Evolutionary conservation across 1,139 yeast species (phyloP), one percentile per base, ranked within the genome.

Genomic region (Pichia sp.): DNA sequence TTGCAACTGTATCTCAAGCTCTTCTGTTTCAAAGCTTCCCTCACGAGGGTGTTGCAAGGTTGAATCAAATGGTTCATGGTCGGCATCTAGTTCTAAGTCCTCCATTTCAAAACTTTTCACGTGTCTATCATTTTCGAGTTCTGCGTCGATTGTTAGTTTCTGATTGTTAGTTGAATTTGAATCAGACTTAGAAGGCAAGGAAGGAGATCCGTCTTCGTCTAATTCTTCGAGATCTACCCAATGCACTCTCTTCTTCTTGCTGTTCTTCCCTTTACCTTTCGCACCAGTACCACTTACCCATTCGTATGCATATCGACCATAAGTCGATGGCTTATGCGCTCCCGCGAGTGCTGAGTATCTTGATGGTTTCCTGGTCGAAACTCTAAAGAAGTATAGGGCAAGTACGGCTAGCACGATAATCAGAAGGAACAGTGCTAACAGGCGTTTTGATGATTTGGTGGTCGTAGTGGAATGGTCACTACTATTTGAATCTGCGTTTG

Each of bases 211-310:
- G 8, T 32, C 49, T 11, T 46, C 49, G 31, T 48, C 46, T 10
- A 42, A 32, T 16, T 48, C 55, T 32, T 58, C 58, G 8, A 53
- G 42, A 46, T 80, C 84, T 8, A 81, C 78, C 85, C 85, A 81
- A 65, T 78, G 83, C n/a, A 81, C 85, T 57, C 75, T 78, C 66
- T 80, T 80, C 69, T 78, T 46, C 26, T 46, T 46, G 38, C 41
- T 36, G 36, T 30, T 78, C 61, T 78, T 78, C 60, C 72, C 73
- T 23, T 70, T 56, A 4, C 30, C 26, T 2, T 31, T 40, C 19
- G n/a, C 40, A 13, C 30, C 41, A 31, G 49, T 19, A 19, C 53
- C 53, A 31, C 51, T 44, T 19, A 52, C 52, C 57, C 57, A 54
- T 44, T 54, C 57, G 38, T 49, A 51, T 1, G 57, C 57, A 36